A percentile compares a stretch with the other conserved stretches of the same genome.
Evolutionary conservation across 2,329 filamentous ascomycete genomes (phyloP).

Genomic region (Amesomyces nigricolor): DNA sequence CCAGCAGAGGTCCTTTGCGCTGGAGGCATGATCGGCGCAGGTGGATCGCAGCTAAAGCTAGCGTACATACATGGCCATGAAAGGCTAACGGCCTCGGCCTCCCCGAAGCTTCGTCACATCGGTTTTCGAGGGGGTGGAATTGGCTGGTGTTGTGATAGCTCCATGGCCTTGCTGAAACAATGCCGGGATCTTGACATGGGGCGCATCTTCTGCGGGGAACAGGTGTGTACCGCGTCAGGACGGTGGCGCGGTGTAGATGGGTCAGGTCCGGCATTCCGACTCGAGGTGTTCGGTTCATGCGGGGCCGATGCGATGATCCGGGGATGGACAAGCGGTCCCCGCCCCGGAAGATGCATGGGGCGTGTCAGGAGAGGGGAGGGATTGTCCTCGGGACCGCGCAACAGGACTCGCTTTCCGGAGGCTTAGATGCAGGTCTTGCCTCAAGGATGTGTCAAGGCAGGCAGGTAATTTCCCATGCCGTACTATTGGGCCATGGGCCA

Average conservation of each 20-base stretch:
- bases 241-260: constrained; percentile 20
- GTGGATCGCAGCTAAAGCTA: background rate
- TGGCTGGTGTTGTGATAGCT: background rate
- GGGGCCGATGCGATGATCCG: constrained; percentile 4
- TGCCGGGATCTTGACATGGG: constrained; percentile 25
- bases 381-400: background rate
- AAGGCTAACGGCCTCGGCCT: constrained; percentile 1
- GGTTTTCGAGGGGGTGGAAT: constrained; percentile 1
- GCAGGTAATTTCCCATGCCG: constrained; percentile 23
- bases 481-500: constrained; percentile 18
- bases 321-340: constrained; percentile 28
- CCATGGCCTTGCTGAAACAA: constrained; percentile 20
- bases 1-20: background rate
- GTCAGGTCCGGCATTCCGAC: constrained; percentile 16
- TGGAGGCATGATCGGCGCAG: background rate
- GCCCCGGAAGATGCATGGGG: constrained; percentile 23
- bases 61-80: background rate
- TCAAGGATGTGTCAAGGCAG: constrained; percentile 9
- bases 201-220: constrained; percentile 14
- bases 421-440: constrained; percentile 12
- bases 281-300: constrained; percentile 10
- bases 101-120: background rate
- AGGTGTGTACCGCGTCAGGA: constrained; percentile 21
- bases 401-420: constrained; percentile 1
- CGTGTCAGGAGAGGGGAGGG: background rate